Evolutionary conservation across 2,329 filamentous ascomycete genomes (phyloP).

Genomic region (Calonectria leucothoes): DNA sequence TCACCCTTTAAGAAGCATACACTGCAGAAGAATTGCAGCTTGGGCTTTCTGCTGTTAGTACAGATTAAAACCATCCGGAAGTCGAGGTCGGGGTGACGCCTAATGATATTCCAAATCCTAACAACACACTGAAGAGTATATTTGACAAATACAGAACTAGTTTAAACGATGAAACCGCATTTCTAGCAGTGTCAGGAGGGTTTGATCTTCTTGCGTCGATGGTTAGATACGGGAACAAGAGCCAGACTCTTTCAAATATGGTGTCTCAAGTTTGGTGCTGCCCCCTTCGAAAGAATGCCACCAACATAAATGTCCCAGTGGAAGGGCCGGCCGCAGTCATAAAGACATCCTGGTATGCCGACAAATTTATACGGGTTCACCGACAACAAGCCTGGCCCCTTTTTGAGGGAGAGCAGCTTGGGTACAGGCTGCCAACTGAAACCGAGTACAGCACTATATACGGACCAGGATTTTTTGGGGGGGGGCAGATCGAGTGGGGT

Average conservation of each 20-base stretch:
- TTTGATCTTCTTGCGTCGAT: background rate
- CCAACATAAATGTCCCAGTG: background rate
- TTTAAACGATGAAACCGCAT: background rate
- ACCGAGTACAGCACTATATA: background rate
- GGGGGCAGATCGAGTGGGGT: background rate
- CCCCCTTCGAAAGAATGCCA: background rate
- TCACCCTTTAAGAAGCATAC: background rate
- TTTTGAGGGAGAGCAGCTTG: background rate
- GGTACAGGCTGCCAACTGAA: background rate
- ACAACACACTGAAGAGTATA: background rate
- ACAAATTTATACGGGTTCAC: background rate
- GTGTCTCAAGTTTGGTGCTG: rapidly evolving
- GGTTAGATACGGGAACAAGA: background rate
- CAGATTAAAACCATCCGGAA: background rate
- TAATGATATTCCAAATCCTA: background rate
- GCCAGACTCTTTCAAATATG: background rate
- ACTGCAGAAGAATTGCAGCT: background rate
- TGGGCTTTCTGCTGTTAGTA: background rate
- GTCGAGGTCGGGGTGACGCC: background rate
- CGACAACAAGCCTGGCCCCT: background rate
- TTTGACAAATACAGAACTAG: background rate
- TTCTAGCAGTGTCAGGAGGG: background rate
- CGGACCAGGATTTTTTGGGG: background rate
- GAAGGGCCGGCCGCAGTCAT: background rate
- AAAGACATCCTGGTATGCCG: background rate